Conservation (phyloP, 169 alveolate genomes). For the Babesia bovis region DNA sequence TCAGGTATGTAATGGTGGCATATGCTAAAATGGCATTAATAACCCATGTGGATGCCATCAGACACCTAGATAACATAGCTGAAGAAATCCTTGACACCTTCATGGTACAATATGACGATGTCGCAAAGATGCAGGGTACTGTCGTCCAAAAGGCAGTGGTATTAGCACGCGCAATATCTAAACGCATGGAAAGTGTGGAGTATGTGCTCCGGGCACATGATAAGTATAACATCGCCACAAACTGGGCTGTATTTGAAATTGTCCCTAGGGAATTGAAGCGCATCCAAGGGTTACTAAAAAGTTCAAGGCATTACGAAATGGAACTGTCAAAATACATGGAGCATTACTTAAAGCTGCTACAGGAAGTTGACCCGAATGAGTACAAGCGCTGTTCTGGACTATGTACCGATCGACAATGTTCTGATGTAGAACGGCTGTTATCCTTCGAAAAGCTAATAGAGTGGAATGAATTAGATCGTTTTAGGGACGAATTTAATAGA, state of each 20-base stretch:
- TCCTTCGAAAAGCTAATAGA: constrained; percentile 11
- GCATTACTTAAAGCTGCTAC: background rate
- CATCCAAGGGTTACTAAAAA: constrained; percentile 9
- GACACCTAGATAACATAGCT: constrained; percentile 32
- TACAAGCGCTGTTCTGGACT: background rate
- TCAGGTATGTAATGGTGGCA: constrained; percentile 22
- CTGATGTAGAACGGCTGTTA: constrained; percentile 10
- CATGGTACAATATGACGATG: background rate
- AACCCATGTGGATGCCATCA: constrained; percentile 28
- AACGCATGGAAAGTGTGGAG: background rate
- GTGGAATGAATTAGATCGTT: constrained; percentile 7
- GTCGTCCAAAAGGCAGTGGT: constrained; percentile 7
- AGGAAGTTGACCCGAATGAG: constrained; percentile 3
- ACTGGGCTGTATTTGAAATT: constrained; percentile 58
- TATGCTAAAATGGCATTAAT: constrained; percentile 45
- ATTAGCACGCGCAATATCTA: background rate
- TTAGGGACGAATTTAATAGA: background rate
- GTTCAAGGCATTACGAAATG: constrained; percentile 25
- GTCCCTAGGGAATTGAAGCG: constrained; percentile 37
- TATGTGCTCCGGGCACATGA: background rate
- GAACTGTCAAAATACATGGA: constrained; percentile 2
- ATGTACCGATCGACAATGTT: background rate
- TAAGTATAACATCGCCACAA: background rate
- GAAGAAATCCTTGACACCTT: constrained; percentile 46
- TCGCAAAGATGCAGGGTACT: background rate